Evolutionary conservation across 805 yeast species (phyloP).

Genomic region (Starmera quercuum): DNA sequence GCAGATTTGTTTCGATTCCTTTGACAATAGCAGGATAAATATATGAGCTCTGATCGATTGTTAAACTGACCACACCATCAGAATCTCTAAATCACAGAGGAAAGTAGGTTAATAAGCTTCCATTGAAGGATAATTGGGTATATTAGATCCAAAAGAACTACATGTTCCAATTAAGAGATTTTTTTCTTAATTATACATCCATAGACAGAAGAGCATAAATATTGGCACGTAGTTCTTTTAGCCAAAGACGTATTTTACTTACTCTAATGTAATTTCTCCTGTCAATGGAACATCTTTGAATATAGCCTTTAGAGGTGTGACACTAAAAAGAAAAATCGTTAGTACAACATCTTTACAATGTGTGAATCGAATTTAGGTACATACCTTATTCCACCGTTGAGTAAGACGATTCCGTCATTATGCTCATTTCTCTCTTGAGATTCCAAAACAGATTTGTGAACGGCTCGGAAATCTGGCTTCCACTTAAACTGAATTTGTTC

Average conservation of each 20-base stretch:
- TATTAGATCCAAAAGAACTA: no score
- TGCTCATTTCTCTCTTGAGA: slow-evolving; percentile 23
- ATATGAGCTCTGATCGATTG: slow-evolving; percentile 30
- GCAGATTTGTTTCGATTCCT: slow-evolving; percentile 24
- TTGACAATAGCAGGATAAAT: slow-evolving; percentile 30
- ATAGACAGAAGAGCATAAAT: no score
- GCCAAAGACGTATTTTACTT: no score
- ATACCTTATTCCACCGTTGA: slow-evolving; percentile 19
- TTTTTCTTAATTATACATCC: no score
- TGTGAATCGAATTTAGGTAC: slow-evolving; percentile 1
- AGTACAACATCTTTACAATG: slow-evolving; percentile 30
- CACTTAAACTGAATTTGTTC: slow-evolving; percentile 55
- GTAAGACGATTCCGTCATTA: slow-evolving; percentile 22
- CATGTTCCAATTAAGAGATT: no score
- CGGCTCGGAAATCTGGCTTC: slow-evolving; percentile 75
- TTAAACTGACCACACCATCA: slow-evolving; percentile 12
- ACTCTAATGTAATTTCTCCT: slow-evolving; percentile 52
- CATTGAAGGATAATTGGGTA: no score
- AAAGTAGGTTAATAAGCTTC: no score
- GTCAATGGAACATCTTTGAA: slow-evolving; percentile 47
- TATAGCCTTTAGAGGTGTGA: slow-evolving; percentile 67
- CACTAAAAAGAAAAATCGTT: slow-evolving; percentile 32
- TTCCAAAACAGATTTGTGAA: slow-evolving; percentile 43
- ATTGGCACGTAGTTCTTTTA: no score
- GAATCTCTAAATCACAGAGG: no score